Evolutionary conservation across 345 rosid genomes (phyloP), one percentile per base, ranked within the genome.

Genomic region (Eucalyptus sp.): DNA sequence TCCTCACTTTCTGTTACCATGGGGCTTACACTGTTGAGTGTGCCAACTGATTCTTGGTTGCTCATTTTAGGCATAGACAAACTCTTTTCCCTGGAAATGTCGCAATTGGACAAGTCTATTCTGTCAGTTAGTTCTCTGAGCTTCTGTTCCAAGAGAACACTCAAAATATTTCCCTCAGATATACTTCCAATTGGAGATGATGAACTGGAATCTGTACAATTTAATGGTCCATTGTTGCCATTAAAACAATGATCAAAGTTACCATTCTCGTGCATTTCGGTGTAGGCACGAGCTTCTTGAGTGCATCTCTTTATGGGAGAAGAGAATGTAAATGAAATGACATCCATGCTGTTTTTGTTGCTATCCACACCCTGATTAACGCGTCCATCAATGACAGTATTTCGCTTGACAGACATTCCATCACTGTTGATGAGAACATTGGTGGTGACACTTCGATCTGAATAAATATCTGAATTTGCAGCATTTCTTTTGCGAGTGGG

Each of bases 311-410:
- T 94, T 49, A 96, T 92, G 49, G 99, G 98, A 79, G 99, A 95
- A 11, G 97, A 92, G 88, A 97, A 97, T 20, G 97, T 96, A 92
- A 97, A 97, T 33, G 99, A 97, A 94, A 97, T 93, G 88, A 97
- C 94, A 92, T 97, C 97, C 92, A 90, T 93, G 86, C 93, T 92
- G 56, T 90, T 91, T 90, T 95, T 92, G 79, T 88, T 88, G 89
- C 91, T 92, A 60, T 90, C 93, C 85, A 60, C 46, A 8, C 86
- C 89, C 86, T 62, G 33, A 76, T 76, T 76, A 22, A 41, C 8
- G 3, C 84, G 3, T 41, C 84, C 84, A 41, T 76, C 84, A 41
- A 41, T 76, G 29, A 76, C 84, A 76, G 84, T 76, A 76, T 76
- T 76, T 54, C 95, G 89, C 91, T 93, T 95, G 87, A 90, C 79